A percentile compares a stretch with the other conserved stretches of the same genome.
These are phyloP conservation scores for Elymus sibiricus DNA, from an alignment of 176 grass and related monocot genomes.

Conservation along the genomic window DNA sequence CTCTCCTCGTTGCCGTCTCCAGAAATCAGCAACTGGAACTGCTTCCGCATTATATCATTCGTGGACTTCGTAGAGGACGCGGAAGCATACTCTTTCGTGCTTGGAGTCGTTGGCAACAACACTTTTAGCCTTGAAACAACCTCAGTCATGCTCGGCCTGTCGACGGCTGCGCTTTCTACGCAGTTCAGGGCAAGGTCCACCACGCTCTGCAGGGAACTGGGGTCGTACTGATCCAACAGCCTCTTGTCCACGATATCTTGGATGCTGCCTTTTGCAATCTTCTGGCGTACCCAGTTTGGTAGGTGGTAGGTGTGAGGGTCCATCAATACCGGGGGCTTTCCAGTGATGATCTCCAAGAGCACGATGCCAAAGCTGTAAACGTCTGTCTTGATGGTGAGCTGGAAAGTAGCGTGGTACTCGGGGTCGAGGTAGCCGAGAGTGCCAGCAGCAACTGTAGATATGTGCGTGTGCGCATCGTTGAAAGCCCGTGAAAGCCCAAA, in stretches of 20 bases:
- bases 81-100: background rate
- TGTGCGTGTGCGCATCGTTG: background rate
- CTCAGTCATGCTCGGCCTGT: background rate
- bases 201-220: background rate
- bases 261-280: background rate
- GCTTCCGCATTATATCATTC: background rate
- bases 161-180: background rate
- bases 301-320: conserved; percentile 2
- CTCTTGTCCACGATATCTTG: conserved; percentile 4
- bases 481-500: conserved; percentile 27
- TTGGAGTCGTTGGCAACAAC: background rate
- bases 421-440: conserved; percentile 27
- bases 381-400: conserved; percentile 9
- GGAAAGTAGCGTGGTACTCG: conserved; percentile 20
- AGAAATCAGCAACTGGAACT: background rate
- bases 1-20: background rate
- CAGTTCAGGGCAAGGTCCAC: conserved; percentile 18
- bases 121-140: background rate
- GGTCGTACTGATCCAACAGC: background rate
- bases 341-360: conserved; percentile 18
- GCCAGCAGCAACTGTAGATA: conserved; percentile 24
- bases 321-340: background rate
- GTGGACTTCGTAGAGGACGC: background rate
- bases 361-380: conserved; percentile 21
- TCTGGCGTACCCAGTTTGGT: conserved; percentile 24